Percentiles rank a stretch among this genome's conserved stretches.
These are phyloP conservation scores for Tagetes patula DNA, from an alignment of 129 eudicot genomes.

Conservation along the genomic window DNA sequence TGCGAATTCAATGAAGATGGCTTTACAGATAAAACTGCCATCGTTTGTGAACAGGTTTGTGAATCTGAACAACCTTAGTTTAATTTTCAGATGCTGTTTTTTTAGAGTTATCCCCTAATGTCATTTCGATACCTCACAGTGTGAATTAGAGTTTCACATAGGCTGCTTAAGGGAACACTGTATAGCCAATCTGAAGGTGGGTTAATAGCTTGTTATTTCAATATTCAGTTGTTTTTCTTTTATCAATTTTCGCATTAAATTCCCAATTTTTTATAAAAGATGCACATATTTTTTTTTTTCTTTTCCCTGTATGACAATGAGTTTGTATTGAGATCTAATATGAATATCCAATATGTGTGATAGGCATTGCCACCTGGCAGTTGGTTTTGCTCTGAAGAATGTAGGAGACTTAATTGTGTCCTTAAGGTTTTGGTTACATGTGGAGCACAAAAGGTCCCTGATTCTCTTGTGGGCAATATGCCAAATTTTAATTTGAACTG, in stretches of 20 bases:
- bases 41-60: constrained; percentile 81
- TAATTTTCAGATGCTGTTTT: neutral
- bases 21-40: constrained; percentile 73
- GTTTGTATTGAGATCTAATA: neutral
- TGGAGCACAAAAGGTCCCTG: constrained; percentile 57
- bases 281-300: neutral
- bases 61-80: neutral
- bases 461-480: constrained; percentile 31
- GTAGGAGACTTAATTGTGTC: constrained; percentile 51
- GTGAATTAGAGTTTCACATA: constrained; percentile 78
- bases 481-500: constrained; percentile 53
- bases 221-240: neutral
- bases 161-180: constrained; percentile 64
- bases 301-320: neutral
- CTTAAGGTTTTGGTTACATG: constrained; percentile 46
- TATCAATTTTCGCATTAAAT: neutral
- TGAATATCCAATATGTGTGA: neutral
- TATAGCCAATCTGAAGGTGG: constrained; percentile 71
- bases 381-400: constrained; percentile 70
- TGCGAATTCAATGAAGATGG: constrained; percentile 57
- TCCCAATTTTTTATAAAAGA: neutral
- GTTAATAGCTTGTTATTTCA: neutral
- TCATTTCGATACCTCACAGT: constrained; percentile 38
- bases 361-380: constrained; percentile 75
- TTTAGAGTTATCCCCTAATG: constrained; percentile 12